These are phyloP conservation scores for Arachis hypogaea DNA, from an alignment of 306 rosid species.

Conservation along the genomic window DNA sequence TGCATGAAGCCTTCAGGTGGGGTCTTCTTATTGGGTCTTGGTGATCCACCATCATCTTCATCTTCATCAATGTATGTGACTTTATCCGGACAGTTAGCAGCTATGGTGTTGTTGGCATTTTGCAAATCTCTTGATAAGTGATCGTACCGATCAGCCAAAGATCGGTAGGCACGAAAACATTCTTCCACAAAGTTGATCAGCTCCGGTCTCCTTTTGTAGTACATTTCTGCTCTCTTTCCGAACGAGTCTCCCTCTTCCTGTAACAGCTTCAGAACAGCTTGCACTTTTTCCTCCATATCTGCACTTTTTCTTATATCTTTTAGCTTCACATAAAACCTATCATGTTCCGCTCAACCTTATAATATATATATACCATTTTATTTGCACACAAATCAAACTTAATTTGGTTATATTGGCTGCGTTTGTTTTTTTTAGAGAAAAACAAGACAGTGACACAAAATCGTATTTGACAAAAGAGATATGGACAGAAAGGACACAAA, in stretches of 20 bases:
- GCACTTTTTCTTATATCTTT: conserved; percentile 39
- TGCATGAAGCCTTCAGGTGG: conserved; percentile 37
- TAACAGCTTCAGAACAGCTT: conserved; percentile 54
- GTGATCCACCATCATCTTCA: conserved; percentile 48
- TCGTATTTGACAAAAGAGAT: too few species aligned
- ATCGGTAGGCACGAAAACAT: conserved; percentile 70
- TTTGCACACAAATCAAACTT: not conserved
- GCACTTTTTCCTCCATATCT: conserved; percentile 94
- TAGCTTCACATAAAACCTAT: conserved; percentile 12
- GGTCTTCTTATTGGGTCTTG: conserved; percentile 45
- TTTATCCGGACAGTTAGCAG: conserved; percentile 81
- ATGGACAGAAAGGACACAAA: too few species aligned
- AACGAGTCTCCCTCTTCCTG: conserved; percentile 89
- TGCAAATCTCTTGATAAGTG: conserved; percentile 87
- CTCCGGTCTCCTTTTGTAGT: conserved; percentile 84
- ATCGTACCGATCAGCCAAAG: conserved; percentile 89
- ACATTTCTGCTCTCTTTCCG: conserved; percentile 93
- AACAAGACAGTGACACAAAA: too few species aligned
- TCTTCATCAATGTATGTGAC: conserved; percentile 82
- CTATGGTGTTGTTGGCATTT: conserved; percentile 86
- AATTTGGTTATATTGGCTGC: not conserved
- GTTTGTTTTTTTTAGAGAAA: too few species aligned
- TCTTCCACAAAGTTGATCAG: conserved; percentile 80
- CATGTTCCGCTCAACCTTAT: not conserved
- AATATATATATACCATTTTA: not conserved